These are phyloP conservation scores for Fomitopsis schrenkii DNA, from an alignment of 1,284 basidiomycete genomes.

Conservation along the genomic window DNA sequence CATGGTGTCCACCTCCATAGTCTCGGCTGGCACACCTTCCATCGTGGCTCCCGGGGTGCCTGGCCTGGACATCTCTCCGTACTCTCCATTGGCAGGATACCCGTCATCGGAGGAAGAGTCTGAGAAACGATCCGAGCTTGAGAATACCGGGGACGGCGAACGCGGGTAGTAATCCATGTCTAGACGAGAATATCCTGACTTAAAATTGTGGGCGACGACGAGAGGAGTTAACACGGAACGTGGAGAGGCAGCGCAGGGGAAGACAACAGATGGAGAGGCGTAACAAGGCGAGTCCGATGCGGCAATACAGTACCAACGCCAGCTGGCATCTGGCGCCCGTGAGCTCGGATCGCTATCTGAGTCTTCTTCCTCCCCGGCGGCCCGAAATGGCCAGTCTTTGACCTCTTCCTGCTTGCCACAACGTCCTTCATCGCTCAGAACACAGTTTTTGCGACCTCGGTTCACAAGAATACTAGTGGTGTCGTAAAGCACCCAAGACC, in stretches of 20 bases:
- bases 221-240: no score
- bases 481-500: no score
- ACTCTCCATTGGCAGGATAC: slow-evolving; percentile 11
- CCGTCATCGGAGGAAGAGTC: slow-evolving; percentile 26
- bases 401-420: no score
- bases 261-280: background rate
- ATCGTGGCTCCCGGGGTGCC: slow-evolving; percentile 18
- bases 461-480: no score
- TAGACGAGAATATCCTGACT: no score
- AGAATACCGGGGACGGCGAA: slow-evolving; percentile 29
- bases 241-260: background rate
- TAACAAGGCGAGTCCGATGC: background rate
- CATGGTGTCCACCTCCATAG: slow-evolving; percentile 23
- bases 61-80: slow-evolving; percentile 21
- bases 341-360: background rate
- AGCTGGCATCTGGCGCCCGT: background rate
- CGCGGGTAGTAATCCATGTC: slow-evolving; percentile 16
- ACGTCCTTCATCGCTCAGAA: background rate
- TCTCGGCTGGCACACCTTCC: slow-evolving; percentile 9
- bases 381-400: background rate
- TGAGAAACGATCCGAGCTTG: slow-evolving; percentile 21
- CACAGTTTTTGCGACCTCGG: no score
- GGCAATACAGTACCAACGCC: background rate
- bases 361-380: background rate
- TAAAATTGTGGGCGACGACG: background rate